Evolutionary conservation across 495 filamentous ascomycete species (phyloP).

Genomic region (Hypoxylon subgilvum): DNA sequence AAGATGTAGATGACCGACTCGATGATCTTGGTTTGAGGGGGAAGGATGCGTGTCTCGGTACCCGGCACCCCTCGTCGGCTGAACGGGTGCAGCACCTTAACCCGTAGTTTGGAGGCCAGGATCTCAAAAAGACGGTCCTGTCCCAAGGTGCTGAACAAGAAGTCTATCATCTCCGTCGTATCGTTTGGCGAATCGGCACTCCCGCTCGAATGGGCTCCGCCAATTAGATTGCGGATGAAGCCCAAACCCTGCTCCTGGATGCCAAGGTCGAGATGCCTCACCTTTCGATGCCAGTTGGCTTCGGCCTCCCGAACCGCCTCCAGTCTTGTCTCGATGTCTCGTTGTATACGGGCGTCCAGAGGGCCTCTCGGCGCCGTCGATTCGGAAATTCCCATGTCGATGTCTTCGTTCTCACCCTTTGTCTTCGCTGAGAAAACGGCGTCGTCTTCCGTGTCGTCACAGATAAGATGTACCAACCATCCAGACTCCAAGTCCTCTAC

Average conservation of each 20-base stretch:
- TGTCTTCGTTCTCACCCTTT: conserved; percentile 64
- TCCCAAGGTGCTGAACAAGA: conserved; percentile 76
- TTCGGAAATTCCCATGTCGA: conserved; percentile 62
- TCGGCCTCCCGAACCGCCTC: conserved; percentile 62
- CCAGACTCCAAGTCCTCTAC: conserved; percentile 76
- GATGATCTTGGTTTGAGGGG: conserved; percentile 74
- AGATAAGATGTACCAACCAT: conserved; percentile 81
- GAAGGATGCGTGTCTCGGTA: conserved; percentile 51
- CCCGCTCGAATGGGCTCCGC: conserved; percentile 63
- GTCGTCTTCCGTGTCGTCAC: conserved; percentile 60
- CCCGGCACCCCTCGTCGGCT: conserved; percentile 40
- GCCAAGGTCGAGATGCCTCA: conserved; percentile 76
- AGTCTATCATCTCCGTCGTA: conserved; percentile 77
- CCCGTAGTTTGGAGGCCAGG: conserved; percentile 71
- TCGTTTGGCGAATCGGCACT: conserved; percentile 68
- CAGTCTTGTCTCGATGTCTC: conserved; percentile 58
- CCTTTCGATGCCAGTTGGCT: conserved; percentile 61
- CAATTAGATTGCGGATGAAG: conserved; percentile 87
- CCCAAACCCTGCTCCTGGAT: conserved; percentile 91
- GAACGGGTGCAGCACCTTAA: conserved; percentile 57
- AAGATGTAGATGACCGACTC: conserved; percentile 75
- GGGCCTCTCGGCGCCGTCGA: conserved; percentile 31
- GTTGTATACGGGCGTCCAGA: conserved; percentile 36
- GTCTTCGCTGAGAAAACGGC: conserved; percentile 45
- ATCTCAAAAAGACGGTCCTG: conserved; percentile 77